A percentile compares a stretch with the other conserved stretches of the same genome.
These are phyloP conservation scores for Dictyophora rubrovolvata DNA, from an alignment of 768 basidiomycete genomes.

Conservation along the genomic window DNA sequence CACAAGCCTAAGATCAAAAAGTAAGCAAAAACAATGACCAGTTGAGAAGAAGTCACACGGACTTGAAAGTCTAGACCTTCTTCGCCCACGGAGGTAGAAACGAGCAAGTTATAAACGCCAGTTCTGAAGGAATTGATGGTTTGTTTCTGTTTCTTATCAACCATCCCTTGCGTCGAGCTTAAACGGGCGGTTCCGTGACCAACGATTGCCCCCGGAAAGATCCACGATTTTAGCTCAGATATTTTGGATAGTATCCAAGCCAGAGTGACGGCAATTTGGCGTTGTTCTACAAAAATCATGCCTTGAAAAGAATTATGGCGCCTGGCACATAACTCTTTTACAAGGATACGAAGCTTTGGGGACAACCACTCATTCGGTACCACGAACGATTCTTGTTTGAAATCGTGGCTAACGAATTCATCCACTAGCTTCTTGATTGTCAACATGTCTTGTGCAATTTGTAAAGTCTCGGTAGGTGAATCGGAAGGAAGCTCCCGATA, in stretches of 20 bases:
- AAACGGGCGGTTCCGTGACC: constrained; percentile 53
- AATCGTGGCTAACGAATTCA: constrained; percentile 13
- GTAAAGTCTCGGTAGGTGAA: not conserved
- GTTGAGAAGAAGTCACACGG: constrained; percentile 16
- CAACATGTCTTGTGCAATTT: not conserved
- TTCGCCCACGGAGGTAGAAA: constrained; percentile 83
- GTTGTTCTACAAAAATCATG: constrained; percentile 82
- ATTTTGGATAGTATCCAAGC: constrained; percentile 53
- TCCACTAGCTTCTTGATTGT: not conserved
- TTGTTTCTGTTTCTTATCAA: constrained; percentile 42
- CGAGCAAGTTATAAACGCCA: constrained; percentile 55
- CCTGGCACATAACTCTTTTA: constrained; percentile 49
- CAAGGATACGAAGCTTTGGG: constrained; percentile 57
- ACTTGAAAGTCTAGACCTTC: constrained; percentile 89
- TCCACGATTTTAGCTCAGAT: constrained; percentile 42
- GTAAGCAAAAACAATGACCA: not conserved
- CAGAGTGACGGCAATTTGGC: constrained; percentile 66
- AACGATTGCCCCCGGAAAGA: constrained; percentile 56
- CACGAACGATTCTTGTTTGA: constrained; percentile 26
- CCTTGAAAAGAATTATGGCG: constrained; percentile 54
- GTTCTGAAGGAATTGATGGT: constrained; percentile 56
- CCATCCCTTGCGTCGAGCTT: constrained; percentile 38
- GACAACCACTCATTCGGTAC: constrained; percentile 57
- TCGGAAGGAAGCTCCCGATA: not conserved
- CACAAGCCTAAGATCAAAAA: constrained; percentile 50